These are phyloP conservation scores for Diplodia mutila DNA, from an alignment of 2,329 filamentous ascomycete species.

Conservation along the genomic window DNA sequence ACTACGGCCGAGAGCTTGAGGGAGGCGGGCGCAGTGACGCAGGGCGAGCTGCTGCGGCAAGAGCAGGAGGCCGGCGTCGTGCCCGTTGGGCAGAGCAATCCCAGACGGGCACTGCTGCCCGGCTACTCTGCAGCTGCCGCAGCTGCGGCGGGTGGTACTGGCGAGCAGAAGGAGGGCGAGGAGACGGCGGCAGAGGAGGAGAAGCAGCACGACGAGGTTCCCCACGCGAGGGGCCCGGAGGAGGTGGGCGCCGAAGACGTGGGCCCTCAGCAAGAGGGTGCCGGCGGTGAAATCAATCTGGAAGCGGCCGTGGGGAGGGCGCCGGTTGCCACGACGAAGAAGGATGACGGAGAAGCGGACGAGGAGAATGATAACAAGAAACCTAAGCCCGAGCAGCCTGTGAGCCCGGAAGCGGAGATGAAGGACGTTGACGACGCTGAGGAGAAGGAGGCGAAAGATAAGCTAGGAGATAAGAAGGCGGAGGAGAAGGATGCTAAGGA, in stretches of 20 bases:
- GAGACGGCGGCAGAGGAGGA: background rate
- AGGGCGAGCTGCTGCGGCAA: conserved; percentile 80
- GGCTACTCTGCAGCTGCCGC: conserved; percentile 20
- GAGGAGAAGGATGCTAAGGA: background rate
- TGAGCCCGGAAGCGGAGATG: conserved; percentile 27
- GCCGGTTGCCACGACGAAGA: conserved; percentile 31
- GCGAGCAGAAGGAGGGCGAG: background rate
- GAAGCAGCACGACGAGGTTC: conserved; percentile 56
- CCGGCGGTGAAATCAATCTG: conserved; percentile 34
- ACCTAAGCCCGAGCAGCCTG: conserved; percentile 23
- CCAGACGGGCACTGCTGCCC: conserved; percentile 31
- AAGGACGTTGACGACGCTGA: conserved; percentile 23
- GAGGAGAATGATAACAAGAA: conserved; percentile 8
- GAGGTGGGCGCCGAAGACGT: conserved; percentile 85
- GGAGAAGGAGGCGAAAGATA: background rate
- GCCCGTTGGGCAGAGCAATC: conserved; percentile 62
- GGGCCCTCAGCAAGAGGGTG: conserved; percentile 66
- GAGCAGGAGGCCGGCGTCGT: conserved; percentile 83
- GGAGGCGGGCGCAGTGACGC: conserved; percentile 65
- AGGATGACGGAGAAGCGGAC: conserved; percentile 28
- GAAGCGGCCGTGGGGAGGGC: conserved; percentile 43
- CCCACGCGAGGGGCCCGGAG: conserved; percentile 82
- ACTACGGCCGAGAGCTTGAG: conserved; percentile 40
- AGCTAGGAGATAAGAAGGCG: background rate
- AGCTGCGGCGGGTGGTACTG: conserved; percentile 29